These are phyloP conservation scores for Fusarium ramigenum DNA, from an alignment of 2,329 filamentous ascomycete genomes.

Conservation along the genomic window DNA sequence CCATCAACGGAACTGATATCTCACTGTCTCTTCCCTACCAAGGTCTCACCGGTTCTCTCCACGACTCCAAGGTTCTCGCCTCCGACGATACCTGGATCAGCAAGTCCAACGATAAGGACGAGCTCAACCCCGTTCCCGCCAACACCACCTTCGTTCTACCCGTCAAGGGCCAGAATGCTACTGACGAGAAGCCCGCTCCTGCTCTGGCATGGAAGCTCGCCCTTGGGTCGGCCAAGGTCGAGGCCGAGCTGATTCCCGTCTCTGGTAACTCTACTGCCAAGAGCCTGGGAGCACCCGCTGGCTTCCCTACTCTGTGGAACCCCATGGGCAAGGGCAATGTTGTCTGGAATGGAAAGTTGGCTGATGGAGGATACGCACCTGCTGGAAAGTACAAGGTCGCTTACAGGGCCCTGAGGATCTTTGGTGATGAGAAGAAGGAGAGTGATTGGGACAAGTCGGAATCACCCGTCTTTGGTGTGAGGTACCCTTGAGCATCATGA, in stretches of 20 bases:
- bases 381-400: constrained; percentile 61
- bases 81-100: constrained; percentile 41
- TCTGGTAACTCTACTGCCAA: constrained; percentile 8
- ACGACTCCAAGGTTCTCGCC: constrained; percentile 39
- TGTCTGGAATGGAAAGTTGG: constrained; percentile 58
- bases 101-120: constrained; percentile 46
- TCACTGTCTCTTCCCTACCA: constrained; percentile 53
- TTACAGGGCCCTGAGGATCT: constrained; percentile 60
- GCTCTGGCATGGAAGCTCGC: constrained; percentile 52
- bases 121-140: constrained; percentile 38
- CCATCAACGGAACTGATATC: constrained; percentile 51
- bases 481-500: constrained; percentile 46
- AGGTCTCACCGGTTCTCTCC: constrained; percentile 51
- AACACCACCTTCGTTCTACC: constrained; percentile 56
- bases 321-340: constrained; percentile 37
- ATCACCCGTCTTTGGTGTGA: constrained; percentile 54
- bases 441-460: constrained; percentile 59
- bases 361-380: constrained; percentile 57
- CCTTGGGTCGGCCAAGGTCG: constrained; percentile 57
- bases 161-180: constrained; percentile 45
- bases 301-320: constrained; percentile 51
- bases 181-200: constrained; percentile 47
- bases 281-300: constrained; percentile 17
- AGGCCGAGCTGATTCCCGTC: constrained; percentile 55
- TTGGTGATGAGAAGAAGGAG: constrained; percentile 56